Base-by-base conservation (phyloP, 768 basidiomycete species). In the Coprinopsis strossmayeri region DNA sequence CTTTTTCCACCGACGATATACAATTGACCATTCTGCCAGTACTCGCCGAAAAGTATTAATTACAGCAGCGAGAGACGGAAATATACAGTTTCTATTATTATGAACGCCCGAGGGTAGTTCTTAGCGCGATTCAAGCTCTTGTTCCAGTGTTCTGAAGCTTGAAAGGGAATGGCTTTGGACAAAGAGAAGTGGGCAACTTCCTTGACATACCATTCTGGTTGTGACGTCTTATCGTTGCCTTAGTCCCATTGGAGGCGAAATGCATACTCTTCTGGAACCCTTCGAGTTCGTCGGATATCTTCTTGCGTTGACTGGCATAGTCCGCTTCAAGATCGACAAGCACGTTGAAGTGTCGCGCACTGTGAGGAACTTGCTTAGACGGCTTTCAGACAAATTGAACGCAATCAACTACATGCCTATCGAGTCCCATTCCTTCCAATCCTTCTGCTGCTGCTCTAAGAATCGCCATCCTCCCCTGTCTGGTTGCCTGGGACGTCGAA, bases 271-370 rank as follows among this genome's bases (percentile, higher is more conserved):
- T 68, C 43, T 65, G 61, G 47, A 75, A 61, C 15, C 73, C 72
- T 32, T 76, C 73, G 52, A 74, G 64, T 17, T 63, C 64, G 40
- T 58, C 54, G 41, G 68, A 58, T 34, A 79, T 62, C 25, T 68
- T 62, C 35, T 66, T 64, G 49, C 73, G 67, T 46, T 69, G 65
- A 21, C 51, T 60, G 30, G 73, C 66, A 53, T 82, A 84, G 46
- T 74, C 72, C 46, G 71, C 69, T 55, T 82, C 78, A 15, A 83
- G 68, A 46, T 72, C 70, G 25, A 84, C 71, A 25, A 85, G 60
- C 12, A 53, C 60, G 55, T 82, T 78, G 60, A 77, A 81, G 54
- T 77, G 71, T 17, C 54, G 60, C 34, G 69, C 67, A 46, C 83
- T 85, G 39, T 10, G 45, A 44, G 38, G 48, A 24, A 32, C 4